These are phyloP conservation scores for Usnea hakonensis DNA, from an alignment of 495 filamentous ascomycete species.

Conservation along the genomic window DNA sequence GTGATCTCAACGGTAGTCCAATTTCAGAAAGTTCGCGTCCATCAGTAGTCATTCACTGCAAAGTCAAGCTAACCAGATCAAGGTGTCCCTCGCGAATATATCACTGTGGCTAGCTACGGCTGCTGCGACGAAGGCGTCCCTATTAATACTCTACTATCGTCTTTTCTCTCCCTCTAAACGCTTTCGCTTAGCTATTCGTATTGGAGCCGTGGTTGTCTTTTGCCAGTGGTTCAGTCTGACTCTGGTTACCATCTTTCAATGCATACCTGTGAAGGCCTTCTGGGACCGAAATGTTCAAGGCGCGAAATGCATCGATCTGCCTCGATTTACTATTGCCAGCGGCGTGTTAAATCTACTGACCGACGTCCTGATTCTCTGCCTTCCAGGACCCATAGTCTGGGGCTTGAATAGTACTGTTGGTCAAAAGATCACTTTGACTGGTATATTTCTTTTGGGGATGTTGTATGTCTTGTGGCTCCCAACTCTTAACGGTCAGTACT, in stretches of 20 bases:
- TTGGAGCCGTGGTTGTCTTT: background rate
- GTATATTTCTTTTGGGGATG: background rate
- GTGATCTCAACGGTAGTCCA: background rate
- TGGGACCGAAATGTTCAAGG: background rate
- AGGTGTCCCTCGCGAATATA: background rate
- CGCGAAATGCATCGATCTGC: background rate
- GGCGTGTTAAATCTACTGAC: slow-evolving; percentile 27
- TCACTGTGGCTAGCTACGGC: background rate
- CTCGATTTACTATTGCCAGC: slow-evolving; percentile 7
- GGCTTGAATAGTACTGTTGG: slow-evolving; percentile 26
- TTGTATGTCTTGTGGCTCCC: background rate
- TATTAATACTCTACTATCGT: background rate
- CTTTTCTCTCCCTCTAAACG: background rate
- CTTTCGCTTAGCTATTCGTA: background rate
- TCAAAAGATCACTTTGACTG: slow-evolving; percentile 24
- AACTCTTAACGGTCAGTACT: background rate
- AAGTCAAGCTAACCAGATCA: too few species aligned
- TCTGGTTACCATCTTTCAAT: background rate
- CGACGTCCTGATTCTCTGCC: slow-evolving; percentile 30
- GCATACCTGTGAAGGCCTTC: background rate
- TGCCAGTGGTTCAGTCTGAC: background rate
- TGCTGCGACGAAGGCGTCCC: background rate
- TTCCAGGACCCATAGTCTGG: slow-evolving; percentile 32
- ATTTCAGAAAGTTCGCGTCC: background rate
- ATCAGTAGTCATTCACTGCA: background rate